Base-by-base conservation (phyloP, 2,329 filamentous ascomycete species). In the Fusarium falciforme region DNA sequence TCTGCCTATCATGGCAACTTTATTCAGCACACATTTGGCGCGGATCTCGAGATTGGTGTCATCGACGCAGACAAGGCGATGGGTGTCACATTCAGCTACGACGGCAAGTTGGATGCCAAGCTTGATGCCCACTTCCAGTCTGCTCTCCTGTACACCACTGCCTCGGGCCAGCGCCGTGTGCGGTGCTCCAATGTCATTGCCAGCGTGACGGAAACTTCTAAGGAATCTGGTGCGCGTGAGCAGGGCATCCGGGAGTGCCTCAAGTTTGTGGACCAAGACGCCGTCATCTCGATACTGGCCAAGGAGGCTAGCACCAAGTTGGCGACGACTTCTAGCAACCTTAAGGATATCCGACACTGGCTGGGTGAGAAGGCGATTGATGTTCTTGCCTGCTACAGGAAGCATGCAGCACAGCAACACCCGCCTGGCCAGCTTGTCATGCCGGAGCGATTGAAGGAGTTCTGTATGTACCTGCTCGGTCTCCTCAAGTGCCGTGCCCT, bases 71-170 rank as follows among this genome's bases (percentile, higher is more conserved):
- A 99, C 84, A 98, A 98, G 85, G 94, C 96, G 11, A 89, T 99
- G 74, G 93, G 92, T 4, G 94, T 98, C 12, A 92, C 94, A 58
- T 99, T 99, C 82, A 93, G 90, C 77, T 97, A 99, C 82, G 96
- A 99, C 80, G 96, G 96, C 69, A 98, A 98, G 84, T 90, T 99
- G n/a, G 96, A 99, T 83, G 87, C 94, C 6, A 98, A 98, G 83
- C 89, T 98, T 25, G 96, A 99, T 82, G 96, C 96, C 9, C 96
- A 99, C 84, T 99, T 99, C 88, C 96, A 99, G 82, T 94, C 94
- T 25, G 96, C 96, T 2, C 86, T 99, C 4, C 89, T 99, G 2
- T 99, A 99, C 84, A 99, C 96, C 1, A 97, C 96, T 6, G 93
- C 95, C 5, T 92, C 89, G 60, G 96, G 96, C 5, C 92, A 99